These are phyloP conservation scores for Crepidotus variabilis DNA, from an alignment of 768 basidiomycete genomes.

Conservation along the genomic window DNA sequence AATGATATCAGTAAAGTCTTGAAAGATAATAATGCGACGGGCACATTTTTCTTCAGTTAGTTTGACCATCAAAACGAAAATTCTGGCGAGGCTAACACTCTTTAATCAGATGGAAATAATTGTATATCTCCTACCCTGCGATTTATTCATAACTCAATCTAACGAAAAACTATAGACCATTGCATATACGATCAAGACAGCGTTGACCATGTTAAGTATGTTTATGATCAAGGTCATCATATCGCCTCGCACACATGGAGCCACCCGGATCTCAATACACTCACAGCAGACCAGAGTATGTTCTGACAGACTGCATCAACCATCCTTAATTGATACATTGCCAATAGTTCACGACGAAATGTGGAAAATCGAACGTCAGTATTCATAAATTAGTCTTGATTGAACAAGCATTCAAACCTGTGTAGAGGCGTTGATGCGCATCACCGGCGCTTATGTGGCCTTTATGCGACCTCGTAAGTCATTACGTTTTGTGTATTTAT, in stretches of 20 bases:
- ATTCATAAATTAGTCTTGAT: background rate
- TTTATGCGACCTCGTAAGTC: constrained; percentile 33
- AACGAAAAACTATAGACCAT: constrained; percentile 16
- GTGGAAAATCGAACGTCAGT: constrained; percentile 16
- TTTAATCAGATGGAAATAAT: constrained; percentile 23
- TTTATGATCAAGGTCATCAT: constrained; percentile 27
- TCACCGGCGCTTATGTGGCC: constrained; percentile 30
- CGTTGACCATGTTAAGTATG: constrained; percentile 25
- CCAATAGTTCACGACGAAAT: constrained; percentile 19
- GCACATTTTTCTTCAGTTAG: constrained; percentile 30
- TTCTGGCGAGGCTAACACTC: background rate
- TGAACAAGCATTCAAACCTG: background rate
- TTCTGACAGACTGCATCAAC: background rate
- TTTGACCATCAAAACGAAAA: background rate
- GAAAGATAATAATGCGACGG: constrained; percentile 22
- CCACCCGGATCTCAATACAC: constrained; percentile 26
- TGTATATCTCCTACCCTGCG: constrained; percentile 11
- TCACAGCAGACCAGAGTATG: constrained; percentile 25
- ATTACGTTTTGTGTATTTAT: background rate
- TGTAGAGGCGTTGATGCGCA: constrained; percentile 24
- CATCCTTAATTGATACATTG: background rate
- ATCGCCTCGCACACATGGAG: constrained; percentile 33
- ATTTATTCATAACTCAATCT: background rate
- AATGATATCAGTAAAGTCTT: constrained; percentile 18
- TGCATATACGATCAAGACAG: constrained; percentile 28